Percentiles rank a stretch among this genome's conserved stretches.
Conservation (phyloP, 2,329 filamentous ascomycete genomes). For the Paecilomyces formosus region DNA sequence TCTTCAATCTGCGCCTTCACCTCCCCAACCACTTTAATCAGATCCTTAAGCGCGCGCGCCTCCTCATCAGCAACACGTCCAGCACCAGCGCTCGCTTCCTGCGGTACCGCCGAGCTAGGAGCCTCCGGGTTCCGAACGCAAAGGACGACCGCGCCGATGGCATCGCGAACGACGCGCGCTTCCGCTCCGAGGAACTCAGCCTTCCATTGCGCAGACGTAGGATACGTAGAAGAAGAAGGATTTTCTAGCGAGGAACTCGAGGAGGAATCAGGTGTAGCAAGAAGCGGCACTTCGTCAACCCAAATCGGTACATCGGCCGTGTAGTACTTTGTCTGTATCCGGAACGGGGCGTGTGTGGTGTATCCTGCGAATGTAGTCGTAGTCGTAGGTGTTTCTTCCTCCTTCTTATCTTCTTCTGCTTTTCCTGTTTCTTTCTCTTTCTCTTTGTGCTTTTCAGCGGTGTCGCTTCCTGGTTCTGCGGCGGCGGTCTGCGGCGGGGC, state of each 20-base stretch:
- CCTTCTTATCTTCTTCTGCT: background rate
- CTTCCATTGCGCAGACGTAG: conserved; percentile 25
- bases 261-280: conserved; percentile 2
- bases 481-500: conserved; percentile 12
- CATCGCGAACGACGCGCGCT: conserved; percentile 37
- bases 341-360: conserved; percentile 37
- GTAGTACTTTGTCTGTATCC: conserved; percentile 37
- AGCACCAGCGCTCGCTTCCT: background rate
- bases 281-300: conserved; percentile 37
- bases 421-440: background rate
- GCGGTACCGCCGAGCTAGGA: background rate
- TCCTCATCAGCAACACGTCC: conserved; percentile 7
- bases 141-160: conserved; percentile 36
- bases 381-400: conserved; percentile 6
- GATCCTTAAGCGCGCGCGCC: conserved; percentile 19
- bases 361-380: conserved; percentile 36
- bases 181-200: conserved; percentile 33
- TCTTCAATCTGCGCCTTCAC: conserved; percentile 35
- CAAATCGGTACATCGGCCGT: conserved; percentile 36
- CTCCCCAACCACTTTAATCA: conserved; percentile 29
- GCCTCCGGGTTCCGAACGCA: conserved; percentile 22
- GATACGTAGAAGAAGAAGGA: background rate
- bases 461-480: background rate
- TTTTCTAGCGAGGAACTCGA: background rate
- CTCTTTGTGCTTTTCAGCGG: too few species aligned